Base-by-base conservation (phyloP, 345 rosid genomes). In the Passiflora organensis region DNA sequence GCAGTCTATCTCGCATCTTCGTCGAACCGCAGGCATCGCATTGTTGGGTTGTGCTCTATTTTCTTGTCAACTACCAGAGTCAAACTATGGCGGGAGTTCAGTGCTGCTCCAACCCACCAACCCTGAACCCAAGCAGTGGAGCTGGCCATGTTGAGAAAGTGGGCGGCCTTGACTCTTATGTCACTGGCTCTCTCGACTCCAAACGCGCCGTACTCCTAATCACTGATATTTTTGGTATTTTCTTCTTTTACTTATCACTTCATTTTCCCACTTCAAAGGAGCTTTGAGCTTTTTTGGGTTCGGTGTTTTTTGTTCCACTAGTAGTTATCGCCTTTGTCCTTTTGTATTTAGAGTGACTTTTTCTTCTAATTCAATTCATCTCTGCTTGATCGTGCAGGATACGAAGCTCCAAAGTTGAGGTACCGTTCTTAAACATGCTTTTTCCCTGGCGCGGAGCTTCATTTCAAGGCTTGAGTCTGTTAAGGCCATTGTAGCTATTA, bases 341-440 rank as follows among this genome's bases (percentile, higher is more conserved):
- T 28, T n/a, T n/a, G n/a, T n/a, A n/a, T 18, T 62, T 43, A 21
- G 34, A n/a, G 52, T 32, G n/a, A n/a, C n/a, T n/a, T 56, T 25
- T 3, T 15, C 14, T 46, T 39, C 53, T 71, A 11, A 79, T 53
- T 58, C 50, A 2, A 2, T 8, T 51, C 48, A 37, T 28, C 54
- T 36, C 18, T 51, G 32, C 12, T 24, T 46, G 25, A 6, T 52
- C 37, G n/a, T 68, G 73, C 89, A 91, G 96, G 95, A 55, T 91
- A 61, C 65, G 91, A 83, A 69, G 82, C 96, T 72, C 95, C 91
- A 45, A 82, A 85, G 65, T 73, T 85, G 48, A 85, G 95, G 97
- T 85, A 63, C 59, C 53, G 41, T 21, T 58, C 36, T 1, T 46
- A 43, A 34, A 24, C 22, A 0, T 37, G 18, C 19, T 23, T 10